phyloP scores from a whole-genome alignment of 306 rosid species.

The Cucumis melo region DNA sequence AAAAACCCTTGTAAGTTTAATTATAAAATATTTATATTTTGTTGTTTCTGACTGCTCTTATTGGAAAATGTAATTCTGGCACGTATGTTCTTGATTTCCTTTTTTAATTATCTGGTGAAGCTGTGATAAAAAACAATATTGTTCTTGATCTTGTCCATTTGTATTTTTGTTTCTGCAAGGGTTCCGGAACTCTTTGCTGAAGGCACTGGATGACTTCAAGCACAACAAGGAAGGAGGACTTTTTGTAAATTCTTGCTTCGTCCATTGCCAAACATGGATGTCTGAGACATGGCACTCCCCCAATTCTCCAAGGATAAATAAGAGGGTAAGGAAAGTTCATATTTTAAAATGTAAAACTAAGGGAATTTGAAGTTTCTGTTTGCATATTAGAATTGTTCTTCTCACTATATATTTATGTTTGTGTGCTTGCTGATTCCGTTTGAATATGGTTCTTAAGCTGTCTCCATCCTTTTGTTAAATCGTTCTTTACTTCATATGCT shows the following conservation, averaged over 20 bases:
- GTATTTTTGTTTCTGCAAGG: conserved; percentile 28
- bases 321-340: conserved; percentile 30
- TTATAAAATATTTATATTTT: not conserved
- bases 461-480: not conserved
- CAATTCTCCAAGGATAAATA: conserved; percentile 60
- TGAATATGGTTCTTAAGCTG: not conserved
- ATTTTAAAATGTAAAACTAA: not conserved
- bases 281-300: conserved; percentile 74
- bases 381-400: not conserved
- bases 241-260: conserved; percentile 75
- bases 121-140: not conserved
- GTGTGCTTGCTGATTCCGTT: not conserved
- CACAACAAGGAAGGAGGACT: conserved; percentile 47
- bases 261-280: conserved; percentile 80
- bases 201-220: conserved; percentile 42
- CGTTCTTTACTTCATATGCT: not conserved
- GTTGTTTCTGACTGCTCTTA: not conserved
- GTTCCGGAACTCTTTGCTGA: conserved; percentile 67
- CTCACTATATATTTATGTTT: not conserved
- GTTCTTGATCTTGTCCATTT: not conserved
- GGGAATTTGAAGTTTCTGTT: not conserved
- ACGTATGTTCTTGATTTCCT: not conserved
- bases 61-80: not conserved
- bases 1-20: not conserved
- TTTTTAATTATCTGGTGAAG: not conserved